phyloP scores from a whole-genome alignment of 2,329 filamentous ascomycete genomes.

The Macroventuria anomochaeta region DNA sequence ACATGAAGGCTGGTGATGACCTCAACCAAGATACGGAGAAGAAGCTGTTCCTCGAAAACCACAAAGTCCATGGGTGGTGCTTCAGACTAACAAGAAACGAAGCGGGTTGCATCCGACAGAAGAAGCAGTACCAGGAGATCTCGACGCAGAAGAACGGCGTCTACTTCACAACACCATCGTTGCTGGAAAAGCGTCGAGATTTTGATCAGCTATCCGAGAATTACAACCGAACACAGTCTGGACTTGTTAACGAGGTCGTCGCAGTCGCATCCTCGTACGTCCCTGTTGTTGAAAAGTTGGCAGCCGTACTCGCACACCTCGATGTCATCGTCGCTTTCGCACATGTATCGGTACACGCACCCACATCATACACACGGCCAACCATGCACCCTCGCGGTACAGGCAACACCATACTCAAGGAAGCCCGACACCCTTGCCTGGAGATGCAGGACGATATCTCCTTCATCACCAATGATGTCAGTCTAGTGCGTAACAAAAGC shows the following conservation, averaged over 20 bases:
- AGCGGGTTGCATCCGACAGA: conserved; percentile 91
- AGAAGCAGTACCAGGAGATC: conserved; percentile 87
- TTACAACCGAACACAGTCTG: conserved; percentile 92
- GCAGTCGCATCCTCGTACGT: conserved; percentile 92
- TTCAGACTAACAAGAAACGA: conserved; percentile 91
- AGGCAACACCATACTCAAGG: conserved; percentile 87
- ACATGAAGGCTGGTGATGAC: conserved; percentile 76
- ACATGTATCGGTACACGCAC: conserved; percentile 91
- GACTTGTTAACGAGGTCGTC: conserved; percentile 91
- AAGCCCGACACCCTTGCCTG: conserved; percentile 95
- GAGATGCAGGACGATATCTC: conserved; percentile 98
- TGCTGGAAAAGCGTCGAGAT: conserved; percentile 83
- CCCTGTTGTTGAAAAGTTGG: conserved; percentile 87
- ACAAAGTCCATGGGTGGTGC: conserved; percentile 95
- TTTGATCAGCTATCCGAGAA: conserved; percentile 93
- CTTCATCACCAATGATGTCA: conserved; percentile 97
- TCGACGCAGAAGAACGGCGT: conserved; percentile 99
- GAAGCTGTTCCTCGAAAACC: conserved; percentile 97
- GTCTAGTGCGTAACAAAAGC: conserved; percentile 75
- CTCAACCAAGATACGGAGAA: conserved; percentile 94
- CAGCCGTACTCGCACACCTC: conserved; percentile 86
- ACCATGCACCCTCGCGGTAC: conserved; percentile 88
- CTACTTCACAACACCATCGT: conserved; percentile 88
- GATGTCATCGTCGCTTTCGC: conserved; percentile 95
- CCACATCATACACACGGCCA: conserved; percentile 87